Conservation (phyloP, 768 basidiomycete species). For the Cystofilobasidium ferigula region DNA sequence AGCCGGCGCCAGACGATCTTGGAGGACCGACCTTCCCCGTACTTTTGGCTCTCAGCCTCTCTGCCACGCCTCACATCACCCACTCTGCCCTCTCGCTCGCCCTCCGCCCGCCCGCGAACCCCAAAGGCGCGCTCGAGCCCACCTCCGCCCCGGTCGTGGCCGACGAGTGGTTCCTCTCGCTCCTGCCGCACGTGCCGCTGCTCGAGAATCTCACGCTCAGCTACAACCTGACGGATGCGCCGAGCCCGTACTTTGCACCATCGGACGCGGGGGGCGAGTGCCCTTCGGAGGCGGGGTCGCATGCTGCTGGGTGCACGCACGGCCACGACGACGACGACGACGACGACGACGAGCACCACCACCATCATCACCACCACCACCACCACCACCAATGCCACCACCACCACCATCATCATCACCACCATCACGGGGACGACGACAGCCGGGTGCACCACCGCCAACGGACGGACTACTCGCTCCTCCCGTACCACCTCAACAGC, state of each 20-base stretch:
- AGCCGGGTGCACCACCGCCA: neutral
- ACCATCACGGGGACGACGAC: neutral
- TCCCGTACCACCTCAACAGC: neutral
- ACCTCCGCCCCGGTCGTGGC: neutral
- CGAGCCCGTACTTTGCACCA: neutral
- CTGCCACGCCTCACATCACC: neutral
- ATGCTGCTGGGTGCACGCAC: neutral
- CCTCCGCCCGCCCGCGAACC: neutral
- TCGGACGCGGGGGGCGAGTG: neutral
- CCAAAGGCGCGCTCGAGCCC: neutral
- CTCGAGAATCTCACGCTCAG: neutral
- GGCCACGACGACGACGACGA: neutral
- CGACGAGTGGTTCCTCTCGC: neutral
- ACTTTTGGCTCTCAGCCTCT: neutral
- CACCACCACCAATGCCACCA: no score
- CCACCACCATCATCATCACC: no score
- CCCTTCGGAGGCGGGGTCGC: neutral
- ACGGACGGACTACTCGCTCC: conserved; percentile 7
- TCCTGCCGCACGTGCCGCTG: neutral
- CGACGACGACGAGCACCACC: neutral
- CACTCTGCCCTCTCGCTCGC: neutral
- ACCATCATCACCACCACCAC: no score
- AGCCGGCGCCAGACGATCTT: neutral
- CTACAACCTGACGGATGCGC: conserved; percentile 7
- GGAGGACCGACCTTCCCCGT: neutral